A percentile compares a stretch with the other conserved stretches of the same genome.
Conservation (phyloP, 495 filamentous ascomycete genomes). For the Extremus antarcticus region DNA sequence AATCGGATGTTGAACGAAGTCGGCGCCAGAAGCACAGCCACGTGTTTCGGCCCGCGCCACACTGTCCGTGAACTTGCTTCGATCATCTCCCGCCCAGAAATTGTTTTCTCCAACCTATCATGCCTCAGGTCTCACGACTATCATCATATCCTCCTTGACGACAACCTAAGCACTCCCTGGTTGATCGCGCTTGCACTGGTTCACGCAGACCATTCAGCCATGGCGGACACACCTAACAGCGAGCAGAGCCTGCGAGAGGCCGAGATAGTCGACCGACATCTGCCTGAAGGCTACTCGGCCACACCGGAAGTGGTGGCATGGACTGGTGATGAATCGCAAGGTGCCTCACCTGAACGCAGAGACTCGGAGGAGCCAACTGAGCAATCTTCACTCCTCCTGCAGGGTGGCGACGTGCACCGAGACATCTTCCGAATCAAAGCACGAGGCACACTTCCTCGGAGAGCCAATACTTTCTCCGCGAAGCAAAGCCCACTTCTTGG, state of each 20-base stretch:
- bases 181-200: too few relatives aligned
- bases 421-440: constrained; percentile 45
- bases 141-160: too few relatives aligned
- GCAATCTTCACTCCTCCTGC: constrained; percentile 51
- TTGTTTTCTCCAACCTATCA: too few relatives aligned
- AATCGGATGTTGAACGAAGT: too few relatives aligned
- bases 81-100: too few relatives aligned
- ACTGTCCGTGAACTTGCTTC: too few relatives aligned
- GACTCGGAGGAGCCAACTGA: constrained; percentile 6
- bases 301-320: constrained; percentile 7
- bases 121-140: too few relatives aligned
- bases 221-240: constrained; percentile 18
- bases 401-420: constrained; percentile 58
- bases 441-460: constrained; percentile 36
- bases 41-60: too few relatives aligned
- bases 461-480: constrained; percentile 49
- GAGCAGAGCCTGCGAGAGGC: constrained; percentile 13
- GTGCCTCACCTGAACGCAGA: neutral
- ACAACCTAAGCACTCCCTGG: too few relatives aligned
- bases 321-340: neutral
- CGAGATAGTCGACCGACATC: constrained; percentile 19
- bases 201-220: too few relatives aligned
- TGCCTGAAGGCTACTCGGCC: constrained; percentile 18
- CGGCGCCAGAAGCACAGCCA: too few relatives aligned
- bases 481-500: constrained; percentile 8